A percentile compares a stretch with the other conserved stretches of the same genome.
Conservation (phyloP, 139 green algal species). For the Haematococcus sp. region DNA sequence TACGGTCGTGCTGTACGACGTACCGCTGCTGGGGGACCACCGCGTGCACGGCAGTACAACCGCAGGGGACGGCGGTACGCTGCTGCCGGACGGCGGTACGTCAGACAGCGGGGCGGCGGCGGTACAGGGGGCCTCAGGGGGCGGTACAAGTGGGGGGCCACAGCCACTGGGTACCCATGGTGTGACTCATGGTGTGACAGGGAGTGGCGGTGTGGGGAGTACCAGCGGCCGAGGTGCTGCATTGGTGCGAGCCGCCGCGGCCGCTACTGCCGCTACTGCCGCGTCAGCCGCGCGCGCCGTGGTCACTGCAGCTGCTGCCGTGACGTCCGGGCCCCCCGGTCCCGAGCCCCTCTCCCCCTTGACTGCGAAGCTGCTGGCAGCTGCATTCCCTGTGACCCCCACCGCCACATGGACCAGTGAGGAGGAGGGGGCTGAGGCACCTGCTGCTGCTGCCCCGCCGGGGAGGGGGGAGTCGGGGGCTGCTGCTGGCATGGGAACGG, state of each 20-base stretch:
- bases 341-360: background rate
- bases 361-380: background rate
- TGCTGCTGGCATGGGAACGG: no score
- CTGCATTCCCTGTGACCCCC: background rate
- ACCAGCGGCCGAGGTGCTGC: background rate
- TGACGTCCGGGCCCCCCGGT: background rate
- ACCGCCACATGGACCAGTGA: background rate
- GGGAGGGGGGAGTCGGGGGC: no score
- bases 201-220: background rate
- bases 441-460: background rate
- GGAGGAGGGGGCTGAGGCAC: background rate
- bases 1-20: conserved; percentile 30
- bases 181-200: background rate
- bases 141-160: background rate
- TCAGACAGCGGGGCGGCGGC: no score
- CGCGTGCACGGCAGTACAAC: background rate
- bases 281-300: background rate
- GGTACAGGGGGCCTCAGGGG: background rate
- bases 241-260: background rate
- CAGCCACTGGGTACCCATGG: background rate
- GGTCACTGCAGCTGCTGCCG: background rate
- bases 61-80: background rate
- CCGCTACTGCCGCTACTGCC: background rate
- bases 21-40: conserved; percentile 55
- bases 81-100: background rate